Evolutionary conservation across 768 basidiomycete genomes (phyloP), one percentile per base, ranked within the genome.

Genomic region (Sarcodon sp.): DNA sequence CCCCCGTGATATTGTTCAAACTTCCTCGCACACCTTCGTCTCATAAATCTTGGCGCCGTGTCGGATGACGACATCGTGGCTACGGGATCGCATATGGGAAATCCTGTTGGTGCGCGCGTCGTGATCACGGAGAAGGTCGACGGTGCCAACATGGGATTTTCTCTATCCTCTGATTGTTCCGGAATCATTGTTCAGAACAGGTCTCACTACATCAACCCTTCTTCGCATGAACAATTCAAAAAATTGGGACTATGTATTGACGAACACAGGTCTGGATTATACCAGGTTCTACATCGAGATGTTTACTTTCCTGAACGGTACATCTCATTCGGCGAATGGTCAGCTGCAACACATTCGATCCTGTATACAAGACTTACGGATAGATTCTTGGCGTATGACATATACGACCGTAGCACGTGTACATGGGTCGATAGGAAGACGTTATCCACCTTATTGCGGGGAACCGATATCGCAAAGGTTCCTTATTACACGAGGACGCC

Each of bases 121-220:
- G 63, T 76, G 35, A 69, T 80, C 57, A 78, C 77, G 3, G 80
- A 82, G 55, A 80, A 82, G 55, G 66, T 80, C 44, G 79, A 80
- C 60, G 80, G 80, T 3, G 77, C 79, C 36, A 80, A 82, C 57
- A 74, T 80, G 73, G 80, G 77, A 6, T 73, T 80, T 58, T 77
- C 76, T 15, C 66, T 80, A 18, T 73, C 73, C 1, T 54, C 66
- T 5, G 70, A 73, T 51, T 59, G 70, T 21, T 61, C 62, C 6
- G 62, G 65, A 13, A 67, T 80, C 48, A 44, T 76, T 41, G 69
- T 77, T 1, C 80, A 82, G 58, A 82, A 82, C 54, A 70, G 79
- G 12, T 77, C 77, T 9, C 79, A 80, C 60, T 77, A 70, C 53
- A 69, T 80, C 41, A 71, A 70, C 56, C 65, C 76, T 6, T 57